A percentile compares a stretch with the other conserved stretches of the same genome.
Conservation (phyloP, 306 rosid species). For the Cajanus cajan region DNA sequence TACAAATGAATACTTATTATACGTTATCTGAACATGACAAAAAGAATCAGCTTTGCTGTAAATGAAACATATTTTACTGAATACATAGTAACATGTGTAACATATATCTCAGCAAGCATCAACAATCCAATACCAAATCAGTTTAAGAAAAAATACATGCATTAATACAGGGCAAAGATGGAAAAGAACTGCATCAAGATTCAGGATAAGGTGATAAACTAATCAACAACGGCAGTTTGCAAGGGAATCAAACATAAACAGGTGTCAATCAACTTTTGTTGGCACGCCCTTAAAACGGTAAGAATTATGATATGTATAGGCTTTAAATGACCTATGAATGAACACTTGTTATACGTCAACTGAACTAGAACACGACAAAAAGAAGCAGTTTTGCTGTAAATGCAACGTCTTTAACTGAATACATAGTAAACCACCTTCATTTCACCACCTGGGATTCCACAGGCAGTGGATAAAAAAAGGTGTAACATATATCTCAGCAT, state of each 20-base stretch:
- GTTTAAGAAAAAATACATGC: not conserved
- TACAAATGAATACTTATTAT: not conserved
- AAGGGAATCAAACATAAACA: constrained; percentile 7
- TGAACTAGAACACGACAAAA: constrained; percentile 8
- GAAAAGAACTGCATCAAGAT: constrained; percentile 20
- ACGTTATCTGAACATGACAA: not conserved
- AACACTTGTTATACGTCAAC: not conserved
- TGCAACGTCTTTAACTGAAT: not conserved
- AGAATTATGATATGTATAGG: not conserved
- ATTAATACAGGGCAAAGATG: constrained; percentile 2
- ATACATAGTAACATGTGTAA: not conserved
- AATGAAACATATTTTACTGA: not conserved
- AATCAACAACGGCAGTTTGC: constrained; percentile 2
- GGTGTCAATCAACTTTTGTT: not conserved
- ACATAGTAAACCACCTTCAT: not conserved
- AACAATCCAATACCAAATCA: not conserved
- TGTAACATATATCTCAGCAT: not conserved
- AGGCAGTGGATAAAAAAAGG: not conserved
- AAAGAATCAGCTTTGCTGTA: not conserved
- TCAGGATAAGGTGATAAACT: not conserved
- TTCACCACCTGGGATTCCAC: not conserved
- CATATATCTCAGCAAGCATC: not conserved
- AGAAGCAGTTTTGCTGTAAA: not conserved
- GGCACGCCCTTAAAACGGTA: not conserved
- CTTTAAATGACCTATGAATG: not conserved